phyloP scores from a whole-genome alignment of 2,329 filamentous ascomycete genomes.

The Rasamsonia emersonii region DNA sequence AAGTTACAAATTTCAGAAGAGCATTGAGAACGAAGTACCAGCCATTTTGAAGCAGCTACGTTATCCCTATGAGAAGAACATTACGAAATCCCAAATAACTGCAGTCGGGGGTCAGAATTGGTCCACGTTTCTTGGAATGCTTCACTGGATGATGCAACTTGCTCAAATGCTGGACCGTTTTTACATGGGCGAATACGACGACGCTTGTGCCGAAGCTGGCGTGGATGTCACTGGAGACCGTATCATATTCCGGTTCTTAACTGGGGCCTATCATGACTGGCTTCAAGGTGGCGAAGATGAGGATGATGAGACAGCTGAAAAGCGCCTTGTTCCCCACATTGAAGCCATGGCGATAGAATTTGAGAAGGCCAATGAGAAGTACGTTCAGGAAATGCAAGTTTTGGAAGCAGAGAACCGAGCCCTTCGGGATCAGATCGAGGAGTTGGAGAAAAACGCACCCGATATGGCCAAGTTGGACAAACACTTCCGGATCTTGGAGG shows the following conservation, averaged over 20 bases:
- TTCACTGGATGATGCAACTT: slow-evolving; percentile 99
- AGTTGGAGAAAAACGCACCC: slow-evolving; percentile 77
- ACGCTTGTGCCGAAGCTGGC: slow-evolving; percentile 79
- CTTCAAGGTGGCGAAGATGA: slow-evolving; percentile 84
- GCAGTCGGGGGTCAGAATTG: slow-evolving; percentile 96
- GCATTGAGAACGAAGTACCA: slow-evolving; percentile 90
- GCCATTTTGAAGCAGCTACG: slow-evolving; percentile 85
- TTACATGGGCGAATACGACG: slow-evolving; percentile 68
- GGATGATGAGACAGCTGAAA: slow-evolving; percentile 72
- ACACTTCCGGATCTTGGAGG: slow-evolving; percentile 86
- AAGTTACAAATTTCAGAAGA: slow-evolving; percentile 84
- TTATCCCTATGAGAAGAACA: slow-evolving; percentile 90
- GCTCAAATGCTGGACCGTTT: slow-evolving; percentile 90
- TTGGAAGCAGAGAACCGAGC: slow-evolving; percentile 79
- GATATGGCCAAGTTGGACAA: slow-evolving; percentile 78
- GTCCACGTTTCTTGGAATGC: slow-evolving; percentile 83
- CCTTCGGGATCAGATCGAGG: slow-evolving; percentile 76
- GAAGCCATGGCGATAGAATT: slow-evolving; percentile 83
- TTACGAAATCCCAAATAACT: slow-evolving; percentile 90
- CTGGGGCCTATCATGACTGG: slow-evolving; percentile 87
- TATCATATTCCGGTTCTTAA: slow-evolving; percentile 90
- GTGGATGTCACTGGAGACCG: slow-evolving; percentile 82
- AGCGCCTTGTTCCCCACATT: slow-evolving; percentile 72
- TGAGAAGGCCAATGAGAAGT: slow-evolving; percentile 73
- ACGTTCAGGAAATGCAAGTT: slow-evolving; percentile 71